Evolutionary conservation across 75 land plant species (phyloP).

Genomic region (Picea sitchensis): DNA sequence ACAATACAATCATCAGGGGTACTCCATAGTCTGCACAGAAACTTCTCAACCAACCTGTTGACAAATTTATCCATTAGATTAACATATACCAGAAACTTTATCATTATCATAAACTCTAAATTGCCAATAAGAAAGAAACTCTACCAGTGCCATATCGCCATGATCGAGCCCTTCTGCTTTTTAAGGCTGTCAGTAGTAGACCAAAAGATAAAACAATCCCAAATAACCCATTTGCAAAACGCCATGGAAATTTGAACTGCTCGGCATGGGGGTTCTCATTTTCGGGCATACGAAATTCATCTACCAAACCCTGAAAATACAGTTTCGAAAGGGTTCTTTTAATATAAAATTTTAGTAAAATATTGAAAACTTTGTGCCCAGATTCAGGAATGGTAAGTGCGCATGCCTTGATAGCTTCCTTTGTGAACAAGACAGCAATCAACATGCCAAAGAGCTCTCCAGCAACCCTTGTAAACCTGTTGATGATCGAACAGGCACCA

Average conservation of each 20-base stretch:
- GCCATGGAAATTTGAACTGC: conserved; percentile 69
- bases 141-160: conserved; percentile 89
- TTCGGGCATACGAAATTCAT: conserved; percentile 71
- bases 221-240: conserved; percentile 92
- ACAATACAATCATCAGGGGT: conserved; percentile 86
- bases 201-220: conserved; percentile 89
- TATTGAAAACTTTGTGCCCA: not conserved
- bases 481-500: conserved; percentile 81
- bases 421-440: conserved; percentile 81
- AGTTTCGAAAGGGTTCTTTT: not conserved
- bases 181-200: conserved; percentile 69
- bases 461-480: conserved; percentile 76
- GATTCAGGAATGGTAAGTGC: not conserved
- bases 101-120: not conserved
- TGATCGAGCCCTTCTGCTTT: conserved; percentile 76
- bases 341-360: conserved; percentile 1
- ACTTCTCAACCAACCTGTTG: conserved; percentile 71
- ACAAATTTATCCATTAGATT: not conserved
- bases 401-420: conserved; percentile 78
- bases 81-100: not conserved
- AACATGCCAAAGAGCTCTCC: conserved; percentile 90
- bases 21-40: conserved; percentile 93
- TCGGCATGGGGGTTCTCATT: conserved; percentile 38
- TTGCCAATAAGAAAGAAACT: not conserved
- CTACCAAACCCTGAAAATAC: conserved; percentile 55